Evolutionary conservation across 202 grass and related monocot genomes (phyloP), one percentile per base, ranked within the genome.

Genomic region (Tripidium arundinaceum): DNA sequence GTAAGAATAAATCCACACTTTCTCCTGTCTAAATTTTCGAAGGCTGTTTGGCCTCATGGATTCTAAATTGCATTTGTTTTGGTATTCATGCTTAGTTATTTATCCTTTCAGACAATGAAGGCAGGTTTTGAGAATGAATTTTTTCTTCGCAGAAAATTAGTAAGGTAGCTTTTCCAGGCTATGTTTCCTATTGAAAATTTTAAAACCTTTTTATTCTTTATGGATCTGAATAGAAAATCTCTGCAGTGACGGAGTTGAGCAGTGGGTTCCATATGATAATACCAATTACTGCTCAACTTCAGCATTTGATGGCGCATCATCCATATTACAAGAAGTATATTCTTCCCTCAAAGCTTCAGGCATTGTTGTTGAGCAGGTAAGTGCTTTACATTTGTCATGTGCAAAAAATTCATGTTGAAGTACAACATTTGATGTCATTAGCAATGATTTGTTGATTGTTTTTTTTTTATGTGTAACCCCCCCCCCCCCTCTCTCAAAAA

Each of bases 61-160:
- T 72, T 82, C 34, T 64, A 36, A 64, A 39, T 25, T 70, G 37
- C 14, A 62, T 68, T 64, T 49, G 14, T 62, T 55, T 68, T 78
- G 36, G 27, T 75, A 77, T 72, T 86, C 50, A 61, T 69, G 46
- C 28, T 65, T 67, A 61, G 77, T 84, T 87, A 29, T 70, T 92
- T 78, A 46, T 72, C 68, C 34, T 79, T 78, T 54, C 73, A 98
- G 95, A 86, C 79, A 83, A 89, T 94, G 88, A 89, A 91, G 77
- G 92, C 92, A 58, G 95, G 95, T 61, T 98, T 98, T 54, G 95
- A 98, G 71, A 98, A 91, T 87, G 95, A 98, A 85, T 98, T 98
- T 84, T 98, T 78, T 72, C 77, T 98, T 25, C 90, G 93, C 28
- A 86, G 77, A 86, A 94, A 94, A 91, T 59, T 91, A 80, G 70